phyloP scores from a whole-genome alignment of 1,139 yeast species.

The Blastobotrys aristatus region DNA sequence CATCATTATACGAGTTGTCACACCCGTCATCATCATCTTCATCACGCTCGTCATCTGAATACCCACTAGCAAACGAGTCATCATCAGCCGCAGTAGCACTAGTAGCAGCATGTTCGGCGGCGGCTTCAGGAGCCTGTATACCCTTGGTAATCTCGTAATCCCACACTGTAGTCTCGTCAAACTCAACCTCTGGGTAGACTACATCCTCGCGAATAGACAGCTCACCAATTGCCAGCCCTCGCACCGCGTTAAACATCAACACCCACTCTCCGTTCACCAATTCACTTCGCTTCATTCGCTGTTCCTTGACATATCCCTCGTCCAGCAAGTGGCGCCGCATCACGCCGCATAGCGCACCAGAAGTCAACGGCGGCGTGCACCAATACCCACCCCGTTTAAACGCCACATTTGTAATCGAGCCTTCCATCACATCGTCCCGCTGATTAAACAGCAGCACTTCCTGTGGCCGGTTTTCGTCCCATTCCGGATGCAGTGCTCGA shows the following conservation, averaged over 20 bases:
- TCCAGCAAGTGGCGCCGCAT: slow-evolving; percentile 61
- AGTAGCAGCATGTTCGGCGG: no score
- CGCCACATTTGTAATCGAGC: slow-evolving; percentile 81
- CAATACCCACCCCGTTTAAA: slow-evolving; percentile 51
- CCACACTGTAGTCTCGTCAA: not conserved
- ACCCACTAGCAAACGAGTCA: not conserved
- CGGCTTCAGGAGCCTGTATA: no score
- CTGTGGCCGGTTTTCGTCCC: slow-evolving; percentile 26
- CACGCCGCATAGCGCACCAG: slow-evolving; percentile 87
- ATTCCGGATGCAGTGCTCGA: slow-evolving; percentile 36
- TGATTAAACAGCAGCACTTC: slow-evolving; percentile 72
- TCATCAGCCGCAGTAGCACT: no score
- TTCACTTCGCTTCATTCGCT: slow-evolving; percentile 41
- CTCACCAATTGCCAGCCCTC: slow-evolving; percentile 43
- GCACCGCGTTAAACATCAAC: slow-evolving; percentile 71
- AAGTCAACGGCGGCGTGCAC: slow-evolving; percentile 71
- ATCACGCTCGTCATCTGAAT: not conserved
- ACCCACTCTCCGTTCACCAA: slow-evolving; percentile 60
- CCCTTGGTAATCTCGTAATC: not conserved
- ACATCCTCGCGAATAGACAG: not conserved
- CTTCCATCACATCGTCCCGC: slow-evolving; percentile 65
- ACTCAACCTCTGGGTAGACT: not conserved
- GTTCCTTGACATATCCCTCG: slow-evolving; percentile 54
- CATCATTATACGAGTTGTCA: not conserved
- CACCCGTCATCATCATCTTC: not conserved